Evolutionary conservation across 805 yeast species (phyloP).

Genomic region (Peterozyma toletana): DNA sequence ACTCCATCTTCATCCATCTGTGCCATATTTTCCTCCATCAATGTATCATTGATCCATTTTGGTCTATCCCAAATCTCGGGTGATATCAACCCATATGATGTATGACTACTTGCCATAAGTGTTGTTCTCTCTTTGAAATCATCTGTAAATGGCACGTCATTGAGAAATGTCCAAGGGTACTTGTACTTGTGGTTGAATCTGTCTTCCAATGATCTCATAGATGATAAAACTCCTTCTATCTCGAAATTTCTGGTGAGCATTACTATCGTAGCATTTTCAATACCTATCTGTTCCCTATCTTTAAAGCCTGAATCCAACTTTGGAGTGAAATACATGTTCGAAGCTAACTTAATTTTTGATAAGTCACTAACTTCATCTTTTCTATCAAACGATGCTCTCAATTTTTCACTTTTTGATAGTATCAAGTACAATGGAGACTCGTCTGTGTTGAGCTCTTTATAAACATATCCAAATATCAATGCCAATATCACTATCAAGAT

Average conservation of each 20-base stretch:
- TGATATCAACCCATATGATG: constrained; percentile 64
- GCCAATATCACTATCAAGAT: background rate
- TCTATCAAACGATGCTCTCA: background rate
- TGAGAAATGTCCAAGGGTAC: constrained; percentile 75
- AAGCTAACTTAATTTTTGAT: constrained; percentile 25
- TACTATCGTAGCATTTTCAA: constrained; percentile 77
- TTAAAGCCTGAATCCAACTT: constrained; percentile 16
- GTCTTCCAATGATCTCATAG: constrained; percentile 77
- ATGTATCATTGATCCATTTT: constrained; percentile 52
- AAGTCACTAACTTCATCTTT: constrained; percentile 3
- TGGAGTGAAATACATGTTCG: constrained; percentile 29
- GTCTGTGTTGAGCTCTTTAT: background rate
- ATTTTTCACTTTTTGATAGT: background rate
- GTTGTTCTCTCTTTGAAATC: constrained; percentile 56
- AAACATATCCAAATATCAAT: background rate
- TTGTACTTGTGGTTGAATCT: constrained; percentile 59
- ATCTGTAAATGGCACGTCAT: constrained; percentile 62
- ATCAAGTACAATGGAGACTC: background rate
- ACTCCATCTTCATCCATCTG: constrained; percentile 39
- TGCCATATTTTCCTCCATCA: constrained; percentile 37
- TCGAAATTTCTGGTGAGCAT: constrained; percentile 87
- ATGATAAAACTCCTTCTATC: constrained; percentile 58
- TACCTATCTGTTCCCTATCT: constrained; percentile 33
- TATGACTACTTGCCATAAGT: constrained; percentile 57
- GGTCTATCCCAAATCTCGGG: constrained; percentile 76